These are phyloP conservation scores for Taiwanofungus camphoratus DNA, from an alignment of 1,284 basidiomycete genomes.

Conservation along the genomic window DNA sequence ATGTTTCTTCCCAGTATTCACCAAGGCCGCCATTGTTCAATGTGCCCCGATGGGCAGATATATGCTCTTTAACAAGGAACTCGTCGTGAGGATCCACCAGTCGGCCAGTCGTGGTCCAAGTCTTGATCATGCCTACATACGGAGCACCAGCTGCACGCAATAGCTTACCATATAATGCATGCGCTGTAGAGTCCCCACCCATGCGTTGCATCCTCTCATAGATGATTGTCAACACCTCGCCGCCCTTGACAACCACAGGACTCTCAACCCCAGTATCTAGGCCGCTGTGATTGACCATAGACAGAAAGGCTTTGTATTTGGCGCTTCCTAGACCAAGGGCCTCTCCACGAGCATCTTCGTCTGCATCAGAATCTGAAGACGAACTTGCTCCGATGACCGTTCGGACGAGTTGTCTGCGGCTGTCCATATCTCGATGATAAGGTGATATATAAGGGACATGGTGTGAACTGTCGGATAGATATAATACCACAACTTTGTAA, in stretches of 20 bases:
- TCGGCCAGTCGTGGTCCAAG: conserved; percentile 80
- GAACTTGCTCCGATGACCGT: conserved; percentile 41
- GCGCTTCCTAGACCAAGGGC: conserved; percentile 80
- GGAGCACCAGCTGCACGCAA: conserved; percentile 79
- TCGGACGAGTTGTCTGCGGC: conserved; percentile 49
- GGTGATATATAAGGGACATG: conserved; percentile 78
- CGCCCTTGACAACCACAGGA: conserved; percentile 70
- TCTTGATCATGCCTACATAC: conserved; percentile 78
- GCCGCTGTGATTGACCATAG: conserved; percentile 58
- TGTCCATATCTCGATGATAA: conserved; percentile 62
- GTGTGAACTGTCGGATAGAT: conserved; percentile 93
- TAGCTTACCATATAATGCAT: conserved; percentile 70
- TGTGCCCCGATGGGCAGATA: conserved; percentile 83
- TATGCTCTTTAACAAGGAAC: conserved; percentile 87
- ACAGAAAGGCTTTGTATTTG: conserved; percentile 77
- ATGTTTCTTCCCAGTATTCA: conserved; percentile 93
- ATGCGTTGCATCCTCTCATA: conserved; percentile 81
- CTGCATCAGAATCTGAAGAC: conserved; percentile 53
- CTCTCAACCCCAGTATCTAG: conserved; percentile 43
- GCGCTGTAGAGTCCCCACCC: conserved; percentile 87
- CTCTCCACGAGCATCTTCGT: conserved; percentile 72
- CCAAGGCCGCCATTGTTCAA: conserved; percentile 92
- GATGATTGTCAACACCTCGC: conserved; percentile 84
- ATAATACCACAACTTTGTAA: conserved; percentile 96
- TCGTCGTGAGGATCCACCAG: conserved; percentile 89